Conservation (phyloP, 768 basidiomycete genomes). For the Naematelia encephala region DNA sequence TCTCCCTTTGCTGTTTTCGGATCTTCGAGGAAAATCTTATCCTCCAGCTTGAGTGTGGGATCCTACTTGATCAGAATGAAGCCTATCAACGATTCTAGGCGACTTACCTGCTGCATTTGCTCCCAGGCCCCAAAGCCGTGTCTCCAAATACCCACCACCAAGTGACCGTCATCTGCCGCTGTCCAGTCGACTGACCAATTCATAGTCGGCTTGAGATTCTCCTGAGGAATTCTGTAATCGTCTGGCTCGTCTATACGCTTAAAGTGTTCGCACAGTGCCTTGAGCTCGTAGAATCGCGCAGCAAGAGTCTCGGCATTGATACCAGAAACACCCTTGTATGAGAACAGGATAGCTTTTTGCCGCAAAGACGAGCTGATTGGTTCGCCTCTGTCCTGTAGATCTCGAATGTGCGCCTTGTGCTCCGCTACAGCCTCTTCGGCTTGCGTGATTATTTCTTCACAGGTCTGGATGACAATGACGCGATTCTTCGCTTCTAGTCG, state of each 20-base stretch:
- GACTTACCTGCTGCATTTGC: conserved; percentile 63
- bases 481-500: conserved; percentile 92
- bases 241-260: conserved; percentile 69
- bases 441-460: conserved; percentile 86
- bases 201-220: conserved; percentile 86
- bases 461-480: conserved; percentile 80
- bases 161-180: conserved; percentile 84
- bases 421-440: conserved; percentile 80
- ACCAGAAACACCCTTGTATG: conserved; percentile 80
- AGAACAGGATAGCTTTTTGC: conserved; percentile 93
- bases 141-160: conserved; percentile 85
- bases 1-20: conserved; percentile 70
- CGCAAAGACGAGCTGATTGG: conserved; percentile 88
- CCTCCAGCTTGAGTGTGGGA: conserved; percentile 70
- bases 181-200: conserved; percentile 98
- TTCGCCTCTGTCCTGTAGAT: conserved; percentile 74
- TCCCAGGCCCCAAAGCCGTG: conserved; percentile 99
- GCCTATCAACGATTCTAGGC: neutral
- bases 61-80: conserved; percentile 56
- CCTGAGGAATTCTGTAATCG: conserved; percentile 83
- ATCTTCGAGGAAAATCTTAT: conserved; percentile 97
- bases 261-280: conserved; percentile 78
- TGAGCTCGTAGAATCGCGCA: conserved; percentile 80
- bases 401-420: conserved; percentile 74
- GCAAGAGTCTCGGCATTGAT: conserved; percentile 98